Conservation (phyloP, 2,329 filamentous ascomycete genomes). For the Fusarium udum region DNA sequence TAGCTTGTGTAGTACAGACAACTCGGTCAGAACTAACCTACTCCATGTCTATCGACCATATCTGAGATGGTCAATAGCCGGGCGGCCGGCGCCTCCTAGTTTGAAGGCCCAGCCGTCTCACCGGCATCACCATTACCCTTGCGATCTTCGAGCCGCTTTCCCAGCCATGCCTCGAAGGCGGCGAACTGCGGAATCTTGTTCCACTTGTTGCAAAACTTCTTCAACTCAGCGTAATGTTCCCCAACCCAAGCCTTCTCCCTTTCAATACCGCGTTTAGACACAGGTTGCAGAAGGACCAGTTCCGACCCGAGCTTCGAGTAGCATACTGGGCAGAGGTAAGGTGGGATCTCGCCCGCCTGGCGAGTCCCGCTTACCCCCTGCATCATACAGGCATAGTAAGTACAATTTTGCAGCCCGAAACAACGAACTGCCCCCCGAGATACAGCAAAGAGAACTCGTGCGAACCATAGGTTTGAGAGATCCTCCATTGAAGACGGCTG, state of each 20-base stretch:
- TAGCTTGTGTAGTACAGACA: neutral
- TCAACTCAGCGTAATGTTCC: slow-evolving; percentile 53
- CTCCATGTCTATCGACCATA: neutral
- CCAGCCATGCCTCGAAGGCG: slow-evolving; percentile 57
- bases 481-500: slow-evolving; percentile 19
- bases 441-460: slow-evolving; percentile 64
- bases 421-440: slow-evolving; percentile 75
- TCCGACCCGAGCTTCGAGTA: slow-evolving; percentile 59
- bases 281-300: neutral
- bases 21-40: neutral
- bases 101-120: neutral
- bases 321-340: slow-evolving; percentile 70
- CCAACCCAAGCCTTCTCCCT: slow-evolving; percentile 29
- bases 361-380: slow-evolving; percentile 65
- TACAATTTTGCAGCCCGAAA: slow-evolving; percentile 72
- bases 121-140: neutral
- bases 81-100: neutral
- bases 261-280: slow-evolving; percentile 30
- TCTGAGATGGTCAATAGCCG: neutral
- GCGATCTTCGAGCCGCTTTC: slow-evolving; percentile 25
- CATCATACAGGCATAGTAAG: slow-evolving; percentile 72
- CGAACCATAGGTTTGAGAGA: slow-evolving; percentile 63
- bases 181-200: slow-evolving; percentile 55
- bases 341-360: slow-evolving; percentile 70
- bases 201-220: slow-evolving; percentile 54